Evolutionary conservation across 352 stramenopile genomes (phyloP).

Genomic region (Globisporangium solare): DNA sequence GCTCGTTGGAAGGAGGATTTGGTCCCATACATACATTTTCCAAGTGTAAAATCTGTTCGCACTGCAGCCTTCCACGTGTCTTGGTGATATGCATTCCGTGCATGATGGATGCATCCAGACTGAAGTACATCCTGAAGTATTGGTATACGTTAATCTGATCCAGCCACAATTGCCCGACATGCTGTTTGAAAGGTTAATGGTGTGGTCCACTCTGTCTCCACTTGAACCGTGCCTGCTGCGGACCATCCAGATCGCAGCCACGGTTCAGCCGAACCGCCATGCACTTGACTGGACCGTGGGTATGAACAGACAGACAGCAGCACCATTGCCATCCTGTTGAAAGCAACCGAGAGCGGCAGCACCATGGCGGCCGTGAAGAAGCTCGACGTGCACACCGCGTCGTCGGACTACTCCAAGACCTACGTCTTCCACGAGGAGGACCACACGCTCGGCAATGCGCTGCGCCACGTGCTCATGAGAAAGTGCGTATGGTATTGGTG

Average conservation of each 20-base stretch:
- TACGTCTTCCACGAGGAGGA: constrained; percentile 88
- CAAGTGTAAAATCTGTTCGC: too few relatives aligned
- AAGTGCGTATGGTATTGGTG: constrained; percentile 43
- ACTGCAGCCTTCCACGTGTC: too few relatives aligned
- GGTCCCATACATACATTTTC: too few relatives aligned
- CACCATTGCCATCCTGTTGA: background rate
- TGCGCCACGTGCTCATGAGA: constrained; percentile 91
- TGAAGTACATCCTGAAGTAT: too few relatives aligned
- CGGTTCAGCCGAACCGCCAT: constrained; percentile 2
- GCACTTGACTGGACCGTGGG: constrained; percentile 10
- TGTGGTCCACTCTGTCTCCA: background rate
- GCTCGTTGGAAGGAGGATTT: too few relatives aligned
- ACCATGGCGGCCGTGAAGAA: constrained; percentile 49
- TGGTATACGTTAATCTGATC: too few relatives aligned
- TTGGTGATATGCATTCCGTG: too few relatives aligned
- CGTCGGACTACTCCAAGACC: constrained; percentile 81
- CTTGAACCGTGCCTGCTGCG: background rate
- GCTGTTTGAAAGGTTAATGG: background rate
- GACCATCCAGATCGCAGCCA: background rate
- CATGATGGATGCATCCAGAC: too few relatives aligned
- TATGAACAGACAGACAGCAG: constrained; percentile 2
- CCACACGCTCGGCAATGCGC: constrained; percentile 88
- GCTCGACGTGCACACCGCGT: constrained; percentile 76
- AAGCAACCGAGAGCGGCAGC: background rate
- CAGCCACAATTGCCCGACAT: background rate